Evolutionary conservation across 1,139 yeast species (phyloP), one percentile per base, ranked within the genome.

Genomic region (Suhomyces ambrosiae): DNA sequence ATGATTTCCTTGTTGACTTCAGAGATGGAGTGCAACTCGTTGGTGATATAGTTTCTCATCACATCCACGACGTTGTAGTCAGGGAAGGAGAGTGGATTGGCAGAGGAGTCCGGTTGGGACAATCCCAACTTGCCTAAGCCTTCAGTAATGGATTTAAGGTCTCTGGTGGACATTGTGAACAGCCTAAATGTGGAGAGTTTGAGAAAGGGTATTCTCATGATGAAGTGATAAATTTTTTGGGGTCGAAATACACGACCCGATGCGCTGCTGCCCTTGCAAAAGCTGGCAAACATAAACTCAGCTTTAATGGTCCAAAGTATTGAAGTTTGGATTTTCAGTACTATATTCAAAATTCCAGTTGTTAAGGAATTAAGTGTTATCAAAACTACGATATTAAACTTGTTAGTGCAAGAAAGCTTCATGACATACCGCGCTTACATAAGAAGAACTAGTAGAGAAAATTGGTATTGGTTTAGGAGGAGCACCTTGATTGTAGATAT

Each of bases 41-140:
- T 76, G 34, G 96, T 71, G 59, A 94, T 87, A 65, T 87, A 89
- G 61, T 89, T 86, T 72, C 97, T 86, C 74, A 85, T 80, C 28
- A 87, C 72, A 56, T 89, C 97, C 46, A 82, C 78, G 5, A 89
- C 81, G 61, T 86, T 88, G 58, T 70, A 71, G 34, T 75, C 78
- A n/a, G 95, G 94, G 53, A 65, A 74, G 0, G 95, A 80, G 14
- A 54, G 60, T 28, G 54, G 33, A 16, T 23, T 30, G 26, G 35
- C 32, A 12, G 25, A 15, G 10, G 34, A 7, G 14, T 32, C 55
- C 5, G 74, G 69, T 37, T 56, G 58, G 16, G 50, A 41, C 45
- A 71, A 62, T 11, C 76, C 76, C 42, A 71, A 55, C 31, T 61
- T 55, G 39, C 53, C 52, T 47, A 71, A 63, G 33, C 65, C 60